Conservation (phyloP, 352 stramenopile genomes). For the Sclerospora graminicola region DNA sequence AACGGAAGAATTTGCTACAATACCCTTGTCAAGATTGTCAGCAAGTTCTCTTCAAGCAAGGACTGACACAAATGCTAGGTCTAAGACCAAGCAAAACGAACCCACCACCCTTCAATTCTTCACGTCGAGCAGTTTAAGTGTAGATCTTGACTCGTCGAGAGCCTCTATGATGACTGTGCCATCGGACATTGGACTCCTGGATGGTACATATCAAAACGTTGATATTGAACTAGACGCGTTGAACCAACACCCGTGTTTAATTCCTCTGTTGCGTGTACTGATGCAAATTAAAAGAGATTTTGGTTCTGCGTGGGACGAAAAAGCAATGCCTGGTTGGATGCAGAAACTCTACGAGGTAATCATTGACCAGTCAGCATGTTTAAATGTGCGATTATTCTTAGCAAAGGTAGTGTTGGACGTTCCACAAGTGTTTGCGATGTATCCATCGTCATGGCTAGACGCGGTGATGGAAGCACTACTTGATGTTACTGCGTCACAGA, state of each 20-base stretch:
- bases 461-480: conserved; percentile 46
- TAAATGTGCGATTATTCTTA: conserved; percentile 66
- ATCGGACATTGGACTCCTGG: conserved; percentile 12
- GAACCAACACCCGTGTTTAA: conserved; percentile 72
- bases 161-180: conserved; percentile 7
- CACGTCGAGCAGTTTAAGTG: conserved; percentile 59
- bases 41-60: conserved; percentile 19
- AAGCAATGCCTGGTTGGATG: conserved; percentile 73
- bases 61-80: conserved; percentile 6
- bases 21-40: conserved; percentile 44
- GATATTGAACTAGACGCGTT: conserved; percentile 67
- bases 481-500: conserved; percentile 27
- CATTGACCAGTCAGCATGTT: conserved; percentile 19
- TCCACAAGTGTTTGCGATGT: conserved; percentile 41
- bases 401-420: conserved; percentile 63
- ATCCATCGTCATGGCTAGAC: conserved; percentile 36
- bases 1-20: conserved; percentile 36
- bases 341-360: conserved; percentile 55
- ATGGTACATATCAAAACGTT: conserved; percentile 22
- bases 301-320: conserved; percentile 31
- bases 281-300: conserved; percentile 73
- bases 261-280: conserved; percentile 55
- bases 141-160: conserved; percentile 20
- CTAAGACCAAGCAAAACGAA: conserved; percentile 8
- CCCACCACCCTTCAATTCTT: conserved; percentile 54